Percentiles rank a stretch among this genome's conserved stretches.
phyloP scores from a whole-genome alignment of 345 rosid species.

The Nephelium lappaceum region DNA sequence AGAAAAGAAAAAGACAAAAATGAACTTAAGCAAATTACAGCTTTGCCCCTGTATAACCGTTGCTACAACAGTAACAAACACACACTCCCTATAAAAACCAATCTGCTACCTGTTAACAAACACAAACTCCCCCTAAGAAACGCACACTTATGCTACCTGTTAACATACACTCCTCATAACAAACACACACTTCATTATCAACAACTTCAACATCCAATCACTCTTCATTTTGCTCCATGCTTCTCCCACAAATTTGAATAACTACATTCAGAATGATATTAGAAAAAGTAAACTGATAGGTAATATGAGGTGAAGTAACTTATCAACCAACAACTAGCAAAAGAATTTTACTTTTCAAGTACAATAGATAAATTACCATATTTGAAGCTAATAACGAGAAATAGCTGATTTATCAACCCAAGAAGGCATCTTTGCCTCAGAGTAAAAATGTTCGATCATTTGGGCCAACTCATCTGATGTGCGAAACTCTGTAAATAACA shows the following conservation, averaged over 20 bases:
- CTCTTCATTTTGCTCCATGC: not conserved
- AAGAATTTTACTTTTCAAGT: not conserved
- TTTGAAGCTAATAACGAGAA: constrained; percentile 31
- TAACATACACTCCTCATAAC: no score
- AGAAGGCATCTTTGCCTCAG: constrained; percentile 85
- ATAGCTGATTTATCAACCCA: constrained; percentile 54
- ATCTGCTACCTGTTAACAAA: no score
- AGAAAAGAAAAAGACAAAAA: no score
- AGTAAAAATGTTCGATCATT: constrained; percentile 91
- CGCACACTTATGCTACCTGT: no score
- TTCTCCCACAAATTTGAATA: not conserved
- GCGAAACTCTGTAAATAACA: constrained; percentile 59
- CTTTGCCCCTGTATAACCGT: no score
- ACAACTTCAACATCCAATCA: not conserved
- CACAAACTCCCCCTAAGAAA: no score
- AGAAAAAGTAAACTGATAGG: not conserved
- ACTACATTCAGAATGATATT: not conserved
- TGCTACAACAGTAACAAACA: no score
- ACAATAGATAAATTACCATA: constrained; percentile 2
- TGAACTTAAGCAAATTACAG: no score
- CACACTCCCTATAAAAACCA: no score
- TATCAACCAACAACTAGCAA: not conserved
- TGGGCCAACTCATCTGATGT: constrained; percentile 78
- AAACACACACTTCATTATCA: no score
- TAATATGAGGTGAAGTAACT: not conserved